Percentiles rank a stretch among this genome's conserved stretches.
Conservation (phyloP, 2,329 filamentous ascomycete genomes). For the Xylaria sp. region DNA sequence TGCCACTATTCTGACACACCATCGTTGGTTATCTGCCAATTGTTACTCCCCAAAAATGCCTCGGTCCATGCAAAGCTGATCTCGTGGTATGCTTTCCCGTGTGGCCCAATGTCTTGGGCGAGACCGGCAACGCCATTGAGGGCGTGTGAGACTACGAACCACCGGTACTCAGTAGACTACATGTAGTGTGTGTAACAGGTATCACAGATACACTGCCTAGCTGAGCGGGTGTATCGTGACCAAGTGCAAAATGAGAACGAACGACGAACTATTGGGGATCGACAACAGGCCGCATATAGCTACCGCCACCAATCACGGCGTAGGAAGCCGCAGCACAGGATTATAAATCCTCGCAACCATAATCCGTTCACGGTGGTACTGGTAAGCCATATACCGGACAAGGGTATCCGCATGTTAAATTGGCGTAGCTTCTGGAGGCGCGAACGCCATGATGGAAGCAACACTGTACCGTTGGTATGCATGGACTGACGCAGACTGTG, state of each 20-base stretch:
- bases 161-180: background rate
- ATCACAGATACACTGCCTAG: background rate
- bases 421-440: slow-evolving; percentile 20
- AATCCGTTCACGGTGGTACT: slow-evolving; percentile 1
- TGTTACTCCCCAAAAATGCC: slow-evolving; percentile 11
- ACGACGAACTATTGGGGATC: slow-evolving; percentile 30
- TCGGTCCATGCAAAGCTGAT: slow-evolving; percentile 28
- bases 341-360: slow-evolving; percentile 12
- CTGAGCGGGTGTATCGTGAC: slow-evolving; percentile 14
- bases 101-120: slow-evolving; percentile 11
- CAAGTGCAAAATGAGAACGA: background rate
- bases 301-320: slow-evolving; percentile 32
- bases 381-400: background rate
- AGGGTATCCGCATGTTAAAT: slow-evolving; percentile 27
- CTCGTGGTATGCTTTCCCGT: slow-evolving; percentile 21
- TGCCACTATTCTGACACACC: slow-evolving; percentile 7
- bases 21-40: slow-evolving; percentile 14
- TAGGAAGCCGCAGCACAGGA: slow-evolving; percentile 4
- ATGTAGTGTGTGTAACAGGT: background rate
- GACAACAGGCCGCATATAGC: slow-evolving; percentile 20
- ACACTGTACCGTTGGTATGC: slow-evolving; percentile 24
- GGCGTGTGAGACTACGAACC: slow-evolving; percentile 5
- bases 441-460: slow-evolving; percentile 10
- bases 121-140: background rate
- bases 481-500: slow-evolving; percentile 23